Percentiles rank a stretch among this genome's conserved stretches.
Evolutionary conservation across 1,284 basidiomycete species (phyloP).

Genomic region (Cutaneotrichosporon sp.): DNA sequence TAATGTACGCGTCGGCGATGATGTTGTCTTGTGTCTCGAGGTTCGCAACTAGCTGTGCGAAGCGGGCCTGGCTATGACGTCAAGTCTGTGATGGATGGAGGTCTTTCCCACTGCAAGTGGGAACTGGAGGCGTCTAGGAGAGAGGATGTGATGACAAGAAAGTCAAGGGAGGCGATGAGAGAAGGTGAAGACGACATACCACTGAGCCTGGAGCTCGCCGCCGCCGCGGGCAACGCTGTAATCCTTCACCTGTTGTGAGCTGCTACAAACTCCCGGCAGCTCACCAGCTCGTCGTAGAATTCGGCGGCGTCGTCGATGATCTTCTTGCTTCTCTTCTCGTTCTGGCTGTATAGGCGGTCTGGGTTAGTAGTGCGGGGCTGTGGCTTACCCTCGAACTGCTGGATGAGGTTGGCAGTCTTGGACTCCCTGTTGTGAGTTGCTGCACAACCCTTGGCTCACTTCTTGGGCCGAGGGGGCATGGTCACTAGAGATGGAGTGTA

Average conservation of each 20-base stretch:
- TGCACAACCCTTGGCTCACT: background rate
- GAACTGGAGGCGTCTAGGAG: background rate
- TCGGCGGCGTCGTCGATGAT: background rate
- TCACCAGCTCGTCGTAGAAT: background rate
- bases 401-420: background rate
- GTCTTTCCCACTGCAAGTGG: background rate
- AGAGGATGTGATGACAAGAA: too few species aligned
- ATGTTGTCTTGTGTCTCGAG: slow-evolving; percentile 12
- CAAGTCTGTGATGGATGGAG: background rate
- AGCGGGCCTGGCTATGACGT: slow-evolving; percentile 11
- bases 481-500: background rate
- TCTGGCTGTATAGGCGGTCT: background rate
- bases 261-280: background rate
- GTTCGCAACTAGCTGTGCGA: background rate
- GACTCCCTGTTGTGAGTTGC: background rate
- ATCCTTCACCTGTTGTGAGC: background rate
- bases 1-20: slow-evolving; percentile 3
- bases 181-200: background rate
- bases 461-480: background rate
- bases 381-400: background rate
- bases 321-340: slow-evolving; percentile 1
- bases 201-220: background rate
- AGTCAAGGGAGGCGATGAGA: background rate
- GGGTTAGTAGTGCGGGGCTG: background rate
- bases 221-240: background rate